These are phyloP conservation scores for Fusarium phyllophilum DNA, from an alignment of 2,329 filamentous ascomycete species.

Conservation along the genomic window DNA sequence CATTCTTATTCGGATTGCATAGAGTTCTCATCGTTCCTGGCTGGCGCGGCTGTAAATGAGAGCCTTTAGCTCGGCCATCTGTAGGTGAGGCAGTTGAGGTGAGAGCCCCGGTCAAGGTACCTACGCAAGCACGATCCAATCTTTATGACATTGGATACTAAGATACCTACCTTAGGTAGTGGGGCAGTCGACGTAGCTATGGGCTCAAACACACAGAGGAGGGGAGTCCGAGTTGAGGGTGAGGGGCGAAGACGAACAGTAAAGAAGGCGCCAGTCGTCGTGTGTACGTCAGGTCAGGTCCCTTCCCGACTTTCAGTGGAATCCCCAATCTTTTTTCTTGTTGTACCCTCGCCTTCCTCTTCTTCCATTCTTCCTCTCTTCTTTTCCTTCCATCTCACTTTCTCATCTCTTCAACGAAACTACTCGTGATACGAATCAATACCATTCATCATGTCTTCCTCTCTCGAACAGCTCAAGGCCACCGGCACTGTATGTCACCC, in stretches of 20 bases:
- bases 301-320: conserved; percentile 35
- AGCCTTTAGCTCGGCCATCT: conserved; percentile 1
- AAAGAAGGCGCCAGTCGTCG: conserved; percentile 31
- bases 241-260: conserved; percentile 32
- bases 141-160: conserved; percentile 20
- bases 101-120: conserved; percentile 23
- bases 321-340: conserved; percentile 36
- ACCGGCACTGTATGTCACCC: conserved; percentile 85
- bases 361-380: conserved; percentile 5
- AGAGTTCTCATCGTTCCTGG: conserved; percentile 15
- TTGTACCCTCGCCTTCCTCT: conserved; percentile 16
- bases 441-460: conserved; percentile 74
- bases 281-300: conserved; percentile 41
- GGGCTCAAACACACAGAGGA: conserved; percentile 24
- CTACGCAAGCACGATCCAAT: not conserved
- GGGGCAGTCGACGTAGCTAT: conserved; percentile 21
- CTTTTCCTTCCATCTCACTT: conserved; percentile 21
- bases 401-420: conserved; percentile 22
- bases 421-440: conserved; percentile 21
- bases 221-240: conserved; percentile 6
- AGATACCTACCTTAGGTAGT: not conserved
- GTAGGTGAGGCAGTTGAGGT: conserved; percentile 31
- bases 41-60: conserved; percentile 34
- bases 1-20: not conserved
- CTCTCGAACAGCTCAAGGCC: conserved; percentile 97